Base-by-base conservation (phyloP, 108 stramenopile genomes). In the Cyclotella cryptica region DNA sequence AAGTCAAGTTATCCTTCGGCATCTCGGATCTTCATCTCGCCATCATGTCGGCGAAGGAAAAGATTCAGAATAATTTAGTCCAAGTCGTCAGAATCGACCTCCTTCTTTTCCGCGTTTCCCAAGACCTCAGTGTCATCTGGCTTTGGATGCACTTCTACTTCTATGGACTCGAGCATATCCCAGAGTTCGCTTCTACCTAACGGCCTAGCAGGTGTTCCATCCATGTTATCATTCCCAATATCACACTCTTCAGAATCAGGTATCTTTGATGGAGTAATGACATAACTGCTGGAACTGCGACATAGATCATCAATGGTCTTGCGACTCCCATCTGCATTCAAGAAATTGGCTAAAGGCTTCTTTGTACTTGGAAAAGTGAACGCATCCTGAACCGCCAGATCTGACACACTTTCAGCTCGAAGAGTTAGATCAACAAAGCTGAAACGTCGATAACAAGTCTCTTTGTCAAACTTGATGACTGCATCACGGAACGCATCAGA, bases 251-350 rank as follows among this genome's bases (percentile, higher is more conserved):
- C 58, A 12, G 30, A 35, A 45, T 63, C 10, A 18, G 72, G 51
- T 40, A 73, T 30, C 12, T 52, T 24, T 2, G 24, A 13, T 52
- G 60, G 49, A 22, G 47, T 18, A 24, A 64, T 44, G 19, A 51
- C 49, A 19, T 11, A 9, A 71, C 19, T 17, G 14, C 10, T 19
- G 10, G 52, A 41, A 21, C 57, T 65, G 15, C 35, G 35, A 0
- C 26, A 18, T 11, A 77, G 46, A 22, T 77, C 55, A 1, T 67
- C 75, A 39, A 69, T 47, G 10, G 41, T 54, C 45, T 69, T 77
- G 21, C 66, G 29, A 15, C 41, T 14, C 0, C 75, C 75, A 29
- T 66, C 30, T 13, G 7, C 29, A 59, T 62, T 69, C 30, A 41
- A 44, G 26, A 75, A 75, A 47, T 13, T 40, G 10, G 55, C 18